These are phyloP conservation scores for Kokia cookei DNA, from an alignment of 441 rosid species.

Conservation along the genomic window DNA sequence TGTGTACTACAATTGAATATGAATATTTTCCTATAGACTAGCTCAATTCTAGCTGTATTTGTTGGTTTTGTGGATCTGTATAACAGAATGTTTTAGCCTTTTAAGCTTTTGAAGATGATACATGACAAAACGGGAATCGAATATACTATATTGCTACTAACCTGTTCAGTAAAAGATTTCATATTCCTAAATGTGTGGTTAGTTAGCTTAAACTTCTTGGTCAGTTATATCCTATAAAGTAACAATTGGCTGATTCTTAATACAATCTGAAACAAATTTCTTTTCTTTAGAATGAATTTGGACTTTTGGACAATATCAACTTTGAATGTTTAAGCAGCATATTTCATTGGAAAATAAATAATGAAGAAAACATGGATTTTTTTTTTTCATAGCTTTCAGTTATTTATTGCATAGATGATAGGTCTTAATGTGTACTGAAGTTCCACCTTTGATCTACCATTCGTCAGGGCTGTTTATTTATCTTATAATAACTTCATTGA, in stretches of 20 bases:
- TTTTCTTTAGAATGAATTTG: not conserved
- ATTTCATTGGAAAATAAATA: not conserved
- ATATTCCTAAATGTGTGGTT: not conserved
- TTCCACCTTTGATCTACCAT: not conserved
- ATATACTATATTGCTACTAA: not conserved
- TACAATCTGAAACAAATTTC: not conserved
- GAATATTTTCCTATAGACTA: not conserved
- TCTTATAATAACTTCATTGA: not conserved
- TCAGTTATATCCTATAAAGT: not conserved
- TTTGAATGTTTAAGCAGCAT: not conserved
- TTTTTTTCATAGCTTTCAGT: not conserved
- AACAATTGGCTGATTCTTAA: not conserved
- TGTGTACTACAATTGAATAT: not conserved
- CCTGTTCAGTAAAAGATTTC: no score
- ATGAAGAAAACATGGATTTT: not conserved
- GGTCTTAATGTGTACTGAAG: not conserved
- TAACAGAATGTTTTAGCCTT: not conserved
- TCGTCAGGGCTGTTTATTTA: not conserved
- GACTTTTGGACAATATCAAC: not conserved
- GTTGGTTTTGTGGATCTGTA: not conserved
- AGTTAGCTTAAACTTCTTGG: not conserved
- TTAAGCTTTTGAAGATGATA: not conserved
- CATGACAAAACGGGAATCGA: not conserved
- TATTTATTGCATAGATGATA: not conserved
- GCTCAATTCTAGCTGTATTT: not conserved